Base-by-base conservation (phyloP, 768 basidiomycete genomes). In the Psilocybe tampanensis region DNA sequence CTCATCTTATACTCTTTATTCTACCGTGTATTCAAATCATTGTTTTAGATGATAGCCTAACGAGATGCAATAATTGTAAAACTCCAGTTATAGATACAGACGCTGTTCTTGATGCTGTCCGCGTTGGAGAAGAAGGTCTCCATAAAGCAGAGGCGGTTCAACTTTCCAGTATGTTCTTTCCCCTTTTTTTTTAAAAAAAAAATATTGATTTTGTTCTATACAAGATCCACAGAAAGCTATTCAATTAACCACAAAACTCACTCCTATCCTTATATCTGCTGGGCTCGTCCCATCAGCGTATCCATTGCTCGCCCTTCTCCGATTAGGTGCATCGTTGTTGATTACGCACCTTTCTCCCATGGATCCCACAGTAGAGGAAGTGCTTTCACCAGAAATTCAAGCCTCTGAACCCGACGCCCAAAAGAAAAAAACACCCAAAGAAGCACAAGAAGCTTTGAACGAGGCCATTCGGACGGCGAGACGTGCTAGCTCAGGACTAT, bases 241-340 rank as follows among this genome's bases (percentile, higher is more conserved):
- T 8, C 84, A 81, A 49, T 74, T 90, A 24, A 86, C 88, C 0
- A 79, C 80, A 0, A 85, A 89, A 44, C 77, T 92, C 17, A 77
- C 90, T 44, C 84, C 85, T 0, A 81, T 90, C 43, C 75, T 95
- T 21, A 69, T 71, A 1, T 84, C 85, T 0, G 81, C 80, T 1
- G 80, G 82, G 1, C 65, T 91, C 8, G 79, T 87, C 0, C 82
- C 87, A 0, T 82, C 88, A 0, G 79, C 86, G 0, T 86, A 96
- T 63, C 95, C 95, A 1, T 81, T 93, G 13, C 82, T 94, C 12
- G 87, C 85, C 0, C 74, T 95, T 3, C 74, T 81, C 2, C 85
- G 90, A n/a, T 81, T 94, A 13, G 84, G 88, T 59, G 82, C 85
- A 45, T 81, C 85, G 9, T 80, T 94, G 22, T 81, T 90, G 19